phyloP scores from a whole-genome alignment of 305 asterid genomes.

The Solanum hybrid region DNA sequence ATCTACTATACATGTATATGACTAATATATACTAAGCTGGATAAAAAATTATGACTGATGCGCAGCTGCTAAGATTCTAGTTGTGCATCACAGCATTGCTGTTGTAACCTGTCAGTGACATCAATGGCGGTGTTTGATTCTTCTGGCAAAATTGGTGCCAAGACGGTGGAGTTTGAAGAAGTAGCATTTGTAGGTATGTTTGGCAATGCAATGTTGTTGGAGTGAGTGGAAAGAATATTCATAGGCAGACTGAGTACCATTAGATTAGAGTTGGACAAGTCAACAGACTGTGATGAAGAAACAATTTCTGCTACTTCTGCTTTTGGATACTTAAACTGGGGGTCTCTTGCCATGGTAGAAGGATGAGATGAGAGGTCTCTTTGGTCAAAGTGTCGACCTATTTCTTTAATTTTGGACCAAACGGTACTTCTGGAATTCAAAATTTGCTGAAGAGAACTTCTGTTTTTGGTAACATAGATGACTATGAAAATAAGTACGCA shows the following conservation, averaged over 20 bases:
- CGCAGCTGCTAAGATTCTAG: background rate
- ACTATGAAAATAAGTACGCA: slow-evolving; percentile 19
- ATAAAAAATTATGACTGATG: background rate
- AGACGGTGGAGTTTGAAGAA: background rate
- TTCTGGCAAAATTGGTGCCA: background rate
- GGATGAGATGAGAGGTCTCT: slow-evolving; percentile 10
- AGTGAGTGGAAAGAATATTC: background rate
- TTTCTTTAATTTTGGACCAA: slow-evolving; percentile 23
- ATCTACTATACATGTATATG: background rate
- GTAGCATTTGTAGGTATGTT: background rate
- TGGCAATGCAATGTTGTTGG: background rate
- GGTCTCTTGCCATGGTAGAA: background rate
- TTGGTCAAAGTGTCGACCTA: slow-evolving; percentile 21
- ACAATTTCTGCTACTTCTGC: background rate
- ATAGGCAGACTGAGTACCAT: background rate
- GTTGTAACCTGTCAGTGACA: background rate
- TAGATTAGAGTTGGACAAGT: background rate
- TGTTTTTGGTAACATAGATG: slow-evolving; percentile 16
- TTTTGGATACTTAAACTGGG: background rate
- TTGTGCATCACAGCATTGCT: background rate
- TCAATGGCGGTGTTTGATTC: background rate
- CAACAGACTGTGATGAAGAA: slow-evolving; percentile 1
- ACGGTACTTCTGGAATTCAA: slow-evolving; percentile 15
- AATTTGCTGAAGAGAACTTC: slow-evolving; percentile 2
- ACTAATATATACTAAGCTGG: background rate